These are phyloP conservation scores for Bigelowiella natans DNA, from an alignment of 78 protist species.

Conservation along the genomic window DNA sequence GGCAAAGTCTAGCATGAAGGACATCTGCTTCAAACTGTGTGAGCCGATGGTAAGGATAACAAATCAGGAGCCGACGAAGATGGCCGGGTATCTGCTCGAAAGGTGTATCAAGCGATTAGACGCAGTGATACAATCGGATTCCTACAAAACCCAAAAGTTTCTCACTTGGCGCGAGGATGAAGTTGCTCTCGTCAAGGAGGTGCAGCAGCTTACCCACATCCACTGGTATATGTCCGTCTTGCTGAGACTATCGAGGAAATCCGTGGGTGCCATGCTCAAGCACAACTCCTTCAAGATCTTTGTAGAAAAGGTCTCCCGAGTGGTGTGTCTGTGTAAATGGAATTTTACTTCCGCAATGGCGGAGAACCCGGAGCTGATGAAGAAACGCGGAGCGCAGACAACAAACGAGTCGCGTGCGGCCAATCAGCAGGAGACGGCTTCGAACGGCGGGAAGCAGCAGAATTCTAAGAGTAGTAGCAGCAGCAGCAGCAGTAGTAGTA, in stretches of 20 bases:
- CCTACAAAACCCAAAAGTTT: background rate
- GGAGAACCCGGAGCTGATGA: background rate
- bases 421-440: background rate
- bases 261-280: background rate
- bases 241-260: background rate
- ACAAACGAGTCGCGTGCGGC: background rate
- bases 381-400: background rate
- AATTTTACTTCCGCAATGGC: background rate
- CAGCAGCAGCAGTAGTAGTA: too few species aligned
- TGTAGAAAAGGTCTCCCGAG: background rate
- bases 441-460: background rate
- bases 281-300: background rate
- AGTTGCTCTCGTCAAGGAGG: background rate
- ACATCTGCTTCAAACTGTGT: background rate
- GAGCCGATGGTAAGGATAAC: background rate
- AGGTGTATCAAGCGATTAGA: background rate
- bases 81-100: background rate
- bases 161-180: background rate
- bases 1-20: background rate
- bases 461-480: too few species aligned
- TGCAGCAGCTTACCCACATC: background rate
- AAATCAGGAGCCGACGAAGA: background rate
- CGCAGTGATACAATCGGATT: background rate
- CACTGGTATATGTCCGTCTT: background rate
- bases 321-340: background rate